Conservation (phyloP, 2,329 filamentous ascomycete genomes). For the Cladosporium halotolerans region DNA sequence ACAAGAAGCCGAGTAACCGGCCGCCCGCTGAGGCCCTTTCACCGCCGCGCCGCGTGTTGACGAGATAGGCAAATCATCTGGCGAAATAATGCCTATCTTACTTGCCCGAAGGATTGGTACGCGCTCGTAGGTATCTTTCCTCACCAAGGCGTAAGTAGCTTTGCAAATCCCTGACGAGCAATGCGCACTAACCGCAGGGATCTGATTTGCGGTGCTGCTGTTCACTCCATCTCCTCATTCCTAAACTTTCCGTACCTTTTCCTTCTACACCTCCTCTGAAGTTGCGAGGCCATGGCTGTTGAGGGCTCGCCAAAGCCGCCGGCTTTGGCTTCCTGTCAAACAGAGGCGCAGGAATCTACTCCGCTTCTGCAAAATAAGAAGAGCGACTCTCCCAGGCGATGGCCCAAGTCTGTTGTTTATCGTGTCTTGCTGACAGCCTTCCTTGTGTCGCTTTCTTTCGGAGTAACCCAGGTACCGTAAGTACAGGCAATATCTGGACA, state of each 20-base stretch:
- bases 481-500: too few species aligned
- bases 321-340: background rate
- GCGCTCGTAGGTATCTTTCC: too few species aligned
- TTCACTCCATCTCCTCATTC: background rate
- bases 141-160: background rate
- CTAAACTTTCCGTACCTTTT: background rate
- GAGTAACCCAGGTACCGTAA: slow-evolving; percentile 46
- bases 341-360: slow-evolving; percentile 3
- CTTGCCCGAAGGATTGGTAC: slow-evolving; percentile 1
- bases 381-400: slow-evolving; percentile 10
- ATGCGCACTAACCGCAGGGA: background rate
- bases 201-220: background rate
- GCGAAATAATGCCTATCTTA: background rate
- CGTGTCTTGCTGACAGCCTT: slow-evolving; percentile 54
- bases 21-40: background rate
- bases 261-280: too few species aligned
- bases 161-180: background rate
- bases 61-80: background rate
- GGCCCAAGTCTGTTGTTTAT: slow-evolving; percentile 29
- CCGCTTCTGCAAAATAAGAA: background rate
- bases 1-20: slow-evolving; percentile 7
- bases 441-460: slow-evolving; percentile 49
- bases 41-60: background rate
- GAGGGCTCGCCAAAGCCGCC: background rate
- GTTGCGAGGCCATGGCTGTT: background rate